Base-by-base conservation (phyloP, 2,329 filamentous ascomycete genomes). In the Metarhizium sp. region DNA sequence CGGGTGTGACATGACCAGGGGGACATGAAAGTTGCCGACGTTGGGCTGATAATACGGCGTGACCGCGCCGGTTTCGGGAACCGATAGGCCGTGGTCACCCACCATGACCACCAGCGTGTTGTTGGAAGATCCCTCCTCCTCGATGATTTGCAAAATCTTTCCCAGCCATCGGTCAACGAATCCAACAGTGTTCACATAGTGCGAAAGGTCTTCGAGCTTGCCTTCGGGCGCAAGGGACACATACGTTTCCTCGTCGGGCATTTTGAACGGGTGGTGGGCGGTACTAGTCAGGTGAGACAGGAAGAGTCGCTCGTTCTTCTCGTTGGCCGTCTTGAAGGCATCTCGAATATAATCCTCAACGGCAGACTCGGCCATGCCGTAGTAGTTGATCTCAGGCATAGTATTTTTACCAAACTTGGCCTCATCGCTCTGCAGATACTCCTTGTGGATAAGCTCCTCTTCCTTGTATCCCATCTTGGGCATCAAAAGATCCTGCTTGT, bases 271-370 rank as follows among this genome's bases (percentile, higher is more conserved):
- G 47, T 71, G 68, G 53, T 71, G 69, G 2, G 64, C 66, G 4
- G 69, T 71, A 56, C 68, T 70, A 3, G 69, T 71, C 3, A 71
- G 54, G 55, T 71, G 69, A 2, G 67, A 66, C 1, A 71, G 54
- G 36, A 71, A 71, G 0, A 71, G 59, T 10, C 69, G 62, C 45
- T 69, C 63, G 14, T 70, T 61, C 1, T 63, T 64, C 43, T 65
- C 59, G 34, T 60, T 64, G 8, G 69, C 67, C 3, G 59, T 57
- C 2, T 55, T 55, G 25, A 71, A 69, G 14, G 63, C 59, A 49
- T 71, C 67, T 3, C 57, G 59, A 40, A 71, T 61, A n/a, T 71
- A 70, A 14, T 70, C 62, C 48, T 66, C 62, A 14, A 71, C 53
- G 0, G 61, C 63, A 6, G 63, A 60, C 55, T 71, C 69, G 51